A percentile compares a stretch with the other conserved stretches of the same genome.
phyloP scores from a whole-genome alignment of 1,284 basidiomycete genomes.

The Ustilago cynodontis region DNA sequence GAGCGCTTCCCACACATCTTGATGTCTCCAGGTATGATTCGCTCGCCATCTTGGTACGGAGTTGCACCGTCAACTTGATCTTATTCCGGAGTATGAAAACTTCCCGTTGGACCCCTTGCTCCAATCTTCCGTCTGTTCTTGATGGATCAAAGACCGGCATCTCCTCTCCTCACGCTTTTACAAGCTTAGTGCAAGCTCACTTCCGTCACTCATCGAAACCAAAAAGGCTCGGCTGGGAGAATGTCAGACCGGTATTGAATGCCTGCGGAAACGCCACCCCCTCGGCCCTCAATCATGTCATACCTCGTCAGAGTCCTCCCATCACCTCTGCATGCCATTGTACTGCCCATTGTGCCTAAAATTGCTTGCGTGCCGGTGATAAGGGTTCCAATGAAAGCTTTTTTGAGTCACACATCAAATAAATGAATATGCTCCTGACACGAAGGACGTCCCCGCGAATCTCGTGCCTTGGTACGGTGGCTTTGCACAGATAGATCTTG shows the following conservation, averaged over 20 bases:
- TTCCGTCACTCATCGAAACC: neutral
- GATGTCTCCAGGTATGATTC: neutral
- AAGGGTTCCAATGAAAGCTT: neutral
- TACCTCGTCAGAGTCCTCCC: slow-evolving; percentile 31
- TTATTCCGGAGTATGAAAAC: slow-evolving; percentile 18
- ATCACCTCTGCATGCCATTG: neutral
- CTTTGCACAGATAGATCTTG: slow-evolving; percentile 16
- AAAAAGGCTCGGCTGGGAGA: neutral
- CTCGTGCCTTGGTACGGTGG: neutral
- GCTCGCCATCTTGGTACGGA: slow-evolving; percentile 25
- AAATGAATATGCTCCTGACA: neutral
- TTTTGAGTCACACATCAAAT: neutral
- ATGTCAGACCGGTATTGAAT: neutral
- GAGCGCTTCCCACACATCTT: neutral
- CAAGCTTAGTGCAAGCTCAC: neutral
- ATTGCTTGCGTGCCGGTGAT: neutral
- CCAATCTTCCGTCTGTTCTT: neutral
- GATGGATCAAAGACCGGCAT: neutral
- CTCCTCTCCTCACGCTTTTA: neutral
- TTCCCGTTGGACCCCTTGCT: slow-evolving; percentile 4
- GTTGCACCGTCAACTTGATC: slow-evolving; percentile 14
- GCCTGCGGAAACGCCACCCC: neutral
- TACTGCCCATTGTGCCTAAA: neutral
- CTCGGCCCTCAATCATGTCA: slow-evolving; percentile 14
- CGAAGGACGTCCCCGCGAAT: neutral